Evolutionary conservation across 805 yeast genomes (phyloP).

Genomic region (Schizosaccharomyces octosporus): DNA sequence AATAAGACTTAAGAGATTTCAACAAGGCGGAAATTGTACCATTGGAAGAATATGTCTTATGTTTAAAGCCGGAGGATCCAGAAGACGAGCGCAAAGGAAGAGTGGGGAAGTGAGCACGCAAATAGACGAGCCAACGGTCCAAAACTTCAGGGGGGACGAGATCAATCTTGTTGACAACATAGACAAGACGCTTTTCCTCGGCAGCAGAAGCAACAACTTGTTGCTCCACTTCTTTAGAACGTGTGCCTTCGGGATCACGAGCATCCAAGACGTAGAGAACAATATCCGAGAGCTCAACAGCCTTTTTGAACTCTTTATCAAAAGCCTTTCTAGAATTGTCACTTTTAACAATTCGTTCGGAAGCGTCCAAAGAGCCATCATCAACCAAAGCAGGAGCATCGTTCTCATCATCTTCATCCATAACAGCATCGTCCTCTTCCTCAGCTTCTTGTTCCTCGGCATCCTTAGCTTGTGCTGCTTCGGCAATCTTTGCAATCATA

Average conservation of each 20-base stretch:
- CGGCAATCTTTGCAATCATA: not conserved
- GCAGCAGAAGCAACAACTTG: slow-evolving; percentile 50
- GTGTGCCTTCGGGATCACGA: slow-evolving; percentile 85
- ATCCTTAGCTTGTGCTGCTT: slow-evolving; percentile 10
- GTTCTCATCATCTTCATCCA: slow-evolving; percentile 10
- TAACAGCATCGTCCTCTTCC: slow-evolving; percentile 14
- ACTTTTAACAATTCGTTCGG: not conserved
- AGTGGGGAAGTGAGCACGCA: slow-evolving; percentile 70
- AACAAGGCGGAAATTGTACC: slow-evolving; percentile 51
- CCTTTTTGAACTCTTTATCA: slow-evolving; percentile 80
- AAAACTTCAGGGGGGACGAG: slow-evolving; percentile 67
- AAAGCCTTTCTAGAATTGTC: slow-evolving; percentile 41
- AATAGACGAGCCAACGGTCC: slow-evolving; percentile 58
- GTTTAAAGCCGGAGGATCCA: slow-evolving; percentile 42
- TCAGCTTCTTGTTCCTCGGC: slow-evolving; percentile 13
- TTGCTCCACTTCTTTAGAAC: slow-evolving; percentile 78
- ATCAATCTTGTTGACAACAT: slow-evolving; percentile 77
- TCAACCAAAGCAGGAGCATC: not conserved
- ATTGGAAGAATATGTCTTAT: slow-evolving; percentile 41
- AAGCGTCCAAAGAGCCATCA: not conserved
- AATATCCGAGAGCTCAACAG: slow-evolving; percentile 80
- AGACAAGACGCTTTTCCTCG: slow-evolving; percentile 50
- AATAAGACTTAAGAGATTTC: slow-evolving; percentile 63
- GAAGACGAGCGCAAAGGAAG: slow-evolving; percentile 58
- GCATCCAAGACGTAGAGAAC: slow-evolving; percentile 86